A percentile compares a stretch with the other conserved stretches of the same genome.
Evolutionary conservation across 306 rosid genomes (phyloP).

Genomic region (Vigna unguiculata): DNA sequence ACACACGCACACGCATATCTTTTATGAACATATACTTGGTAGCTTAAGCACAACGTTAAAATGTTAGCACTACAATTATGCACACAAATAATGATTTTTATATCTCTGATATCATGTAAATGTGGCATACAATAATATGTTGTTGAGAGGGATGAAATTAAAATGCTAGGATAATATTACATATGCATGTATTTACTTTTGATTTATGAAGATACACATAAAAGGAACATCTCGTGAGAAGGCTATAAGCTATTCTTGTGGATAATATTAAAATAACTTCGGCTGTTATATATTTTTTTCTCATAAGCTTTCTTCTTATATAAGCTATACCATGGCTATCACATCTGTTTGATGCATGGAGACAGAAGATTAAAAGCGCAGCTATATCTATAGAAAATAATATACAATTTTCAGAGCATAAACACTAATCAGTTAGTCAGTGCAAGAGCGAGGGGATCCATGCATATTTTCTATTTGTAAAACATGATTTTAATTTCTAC

Average conservation of each 20-base stretch:
- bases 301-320: too few relatives aligned
- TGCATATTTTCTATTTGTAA: not conserved
- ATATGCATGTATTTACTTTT: not conserved
- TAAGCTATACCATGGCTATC: not conserved
- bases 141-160: not conserved
- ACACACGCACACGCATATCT: slow-evolving; percentile 31
- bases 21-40: not conserved
- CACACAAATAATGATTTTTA: not conserved
- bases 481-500: not conserved
- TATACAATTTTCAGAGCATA: slow-evolving; percentile 24
- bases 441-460: slow-evolving; percentile 18
- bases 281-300: too few relatives aligned
- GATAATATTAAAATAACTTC: not conserved
- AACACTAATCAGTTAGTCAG: slow-evolving; percentile 18
- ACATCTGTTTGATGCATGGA: not conserved
- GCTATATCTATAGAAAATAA: slow-evolving; percentile 19
- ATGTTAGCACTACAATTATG: slow-evolving; percentile 8
- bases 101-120: not conserved
- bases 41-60: not conserved
- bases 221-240: not conserved
- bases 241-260: not conserved
- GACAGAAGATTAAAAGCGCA: slow-evolving; percentile 9
- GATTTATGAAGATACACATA: not conserved
- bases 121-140: not conserved
- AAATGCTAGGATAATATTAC: not conserved